Evolutionary conservation across 169 alveolate genomes (phyloP).

Genomic region (Cryptosporidium andersoni): DNA sequence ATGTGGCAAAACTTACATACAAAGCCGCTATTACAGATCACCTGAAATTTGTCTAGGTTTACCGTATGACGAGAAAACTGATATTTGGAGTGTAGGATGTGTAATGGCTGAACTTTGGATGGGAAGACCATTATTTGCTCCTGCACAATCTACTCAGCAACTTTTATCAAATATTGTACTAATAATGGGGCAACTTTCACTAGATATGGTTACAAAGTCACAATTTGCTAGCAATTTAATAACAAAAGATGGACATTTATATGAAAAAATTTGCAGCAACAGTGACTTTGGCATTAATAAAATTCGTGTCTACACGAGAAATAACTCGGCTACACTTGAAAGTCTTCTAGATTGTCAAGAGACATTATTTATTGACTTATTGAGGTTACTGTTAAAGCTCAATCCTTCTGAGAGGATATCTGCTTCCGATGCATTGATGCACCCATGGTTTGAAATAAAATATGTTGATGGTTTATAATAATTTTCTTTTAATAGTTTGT

Average conservation of each 20-base stretch:
- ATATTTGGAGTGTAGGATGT: constrained; percentile 74
- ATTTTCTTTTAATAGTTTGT: background rate
- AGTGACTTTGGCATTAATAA: constrained; percentile 7
- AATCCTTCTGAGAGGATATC: constrained; percentile 89
- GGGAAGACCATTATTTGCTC: constrained; percentile 86
- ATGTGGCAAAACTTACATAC: constrained; percentile 83
- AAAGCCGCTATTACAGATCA: constrained; percentile 80
- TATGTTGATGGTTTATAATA: constrained; percentile 6
- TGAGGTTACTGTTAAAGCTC: constrained; percentile 75
- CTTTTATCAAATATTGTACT: constrained; percentile 82
- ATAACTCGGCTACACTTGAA: constrained; percentile 1
- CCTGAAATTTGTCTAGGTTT: constrained; percentile 71
- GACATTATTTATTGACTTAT: constrained; percentile 20
- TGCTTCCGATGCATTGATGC: constrained; percentile 87
- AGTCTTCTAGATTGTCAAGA: background rate
- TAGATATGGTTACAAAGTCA: constrained; percentile 76
- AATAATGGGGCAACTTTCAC: constrained; percentile 82
- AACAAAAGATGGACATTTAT: constrained; percentile 50
- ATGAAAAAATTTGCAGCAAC: background rate
- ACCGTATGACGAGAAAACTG: constrained; percentile 52
- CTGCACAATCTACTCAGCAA: constrained; percentile 80
- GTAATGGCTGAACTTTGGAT: constrained; percentile 76
- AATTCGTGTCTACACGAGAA: background rate
- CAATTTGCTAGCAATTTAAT: constrained; percentile 19
- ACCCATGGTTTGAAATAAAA: constrained; percentile 71